Conservation (phyloP, 495 filamentous ascomycete genomes). For the Daldinia grandis region DNA sequence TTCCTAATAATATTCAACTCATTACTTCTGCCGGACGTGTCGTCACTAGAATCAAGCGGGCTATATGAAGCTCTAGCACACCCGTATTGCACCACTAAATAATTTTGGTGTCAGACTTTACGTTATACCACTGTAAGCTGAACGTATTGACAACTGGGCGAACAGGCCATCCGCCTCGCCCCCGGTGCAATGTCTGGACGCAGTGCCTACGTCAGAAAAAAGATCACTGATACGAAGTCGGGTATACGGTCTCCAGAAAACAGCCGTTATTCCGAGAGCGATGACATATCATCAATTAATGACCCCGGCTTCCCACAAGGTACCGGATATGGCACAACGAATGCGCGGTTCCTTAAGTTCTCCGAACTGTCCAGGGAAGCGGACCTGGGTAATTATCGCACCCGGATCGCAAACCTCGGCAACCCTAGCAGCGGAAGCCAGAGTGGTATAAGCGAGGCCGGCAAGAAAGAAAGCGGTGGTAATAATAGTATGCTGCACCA, state of each 20-base stretch:
- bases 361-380: slow-evolving; percentile 47
- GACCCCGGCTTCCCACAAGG: slow-evolving; percentile 48
- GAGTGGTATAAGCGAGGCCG: slow-evolving; percentile 51
- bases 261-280: slow-evolving; percentile 41
- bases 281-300: slow-evolving; percentile 52
- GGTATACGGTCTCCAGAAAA: slow-evolving; percentile 45
- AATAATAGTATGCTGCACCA: slow-evolving; percentile 21
- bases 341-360: slow-evolving; percentile 54
- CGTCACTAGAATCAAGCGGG: background rate
- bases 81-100: background rate
- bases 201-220: slow-evolving; percentile 63
- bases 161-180: background rate
- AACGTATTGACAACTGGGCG: background rate
- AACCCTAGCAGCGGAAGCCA: slow-evolving; percentile 51
- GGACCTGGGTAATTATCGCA: slow-evolving; percentile 43
- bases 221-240: slow-evolving; percentile 57
- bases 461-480: slow-evolving; percentile 41
- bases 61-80: background rate
- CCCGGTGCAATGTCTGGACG: slow-evolving; percentile 60
- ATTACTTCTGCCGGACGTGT: background rate
- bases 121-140: background rate
- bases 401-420: slow-evolving; percentile 37
- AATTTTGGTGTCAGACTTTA: background rate
- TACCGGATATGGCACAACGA: slow-evolving; percentile 52
- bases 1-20: background rate